Percentiles rank a stretch among this genome's conserved stretches.
Evolutionary conservation across 352 stramenopile genomes (phyloP).

Genomic region (Pilasporangium apinafurcum): DNA sequence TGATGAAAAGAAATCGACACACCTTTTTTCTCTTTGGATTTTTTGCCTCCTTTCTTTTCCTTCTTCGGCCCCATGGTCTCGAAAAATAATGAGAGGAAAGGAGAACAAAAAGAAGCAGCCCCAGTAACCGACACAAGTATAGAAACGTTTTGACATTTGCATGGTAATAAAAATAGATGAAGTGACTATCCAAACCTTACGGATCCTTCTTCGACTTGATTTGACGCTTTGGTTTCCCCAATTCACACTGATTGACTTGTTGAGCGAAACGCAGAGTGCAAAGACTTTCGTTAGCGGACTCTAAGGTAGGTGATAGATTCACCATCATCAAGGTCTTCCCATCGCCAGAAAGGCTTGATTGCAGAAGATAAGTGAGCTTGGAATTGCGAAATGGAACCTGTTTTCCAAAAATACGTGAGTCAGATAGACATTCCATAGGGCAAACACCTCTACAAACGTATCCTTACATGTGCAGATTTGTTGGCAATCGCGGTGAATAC

Average conservation of each 20-base stretch:
- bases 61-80: slow-evolving; percentile 58
- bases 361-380: slow-evolving; percentile 98
- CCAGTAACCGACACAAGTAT: slow-evolving; percentile 10
- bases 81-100: not conserved
- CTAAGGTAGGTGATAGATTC: slow-evolving; percentile 94
- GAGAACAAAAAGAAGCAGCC: not conserved
- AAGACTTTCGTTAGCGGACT: slow-evolving; percentile 94
- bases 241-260: slow-evolving; percentile 95
- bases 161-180: not conserved
- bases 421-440: too few relatives aligned
- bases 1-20: not conserved
- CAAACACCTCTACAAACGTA: not conserved
- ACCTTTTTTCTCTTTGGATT: slow-evolving; percentile 76
- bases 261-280: slow-evolving; percentile 97
- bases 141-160: slow-evolving; percentile 15
- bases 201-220: slow-evolving; percentile 73
- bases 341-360: slow-evolving; percentile 96
- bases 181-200: not conserved
- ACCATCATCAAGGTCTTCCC: slow-evolving; percentile 99
- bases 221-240: slow-evolving; percentile 93
- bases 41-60: slow-evolving; percentile 64
- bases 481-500: slow-evolving; percentile 97
- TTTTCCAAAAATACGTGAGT: not conserved
- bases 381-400: slow-evolving; percentile 97
- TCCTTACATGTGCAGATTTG: slow-evolving; percentile 90